These are phyloP conservation scores for Neocallimastix lanati DNA, from an alignment of 192 early-diverging fungal species.

Conservation along the genomic window DNA sequence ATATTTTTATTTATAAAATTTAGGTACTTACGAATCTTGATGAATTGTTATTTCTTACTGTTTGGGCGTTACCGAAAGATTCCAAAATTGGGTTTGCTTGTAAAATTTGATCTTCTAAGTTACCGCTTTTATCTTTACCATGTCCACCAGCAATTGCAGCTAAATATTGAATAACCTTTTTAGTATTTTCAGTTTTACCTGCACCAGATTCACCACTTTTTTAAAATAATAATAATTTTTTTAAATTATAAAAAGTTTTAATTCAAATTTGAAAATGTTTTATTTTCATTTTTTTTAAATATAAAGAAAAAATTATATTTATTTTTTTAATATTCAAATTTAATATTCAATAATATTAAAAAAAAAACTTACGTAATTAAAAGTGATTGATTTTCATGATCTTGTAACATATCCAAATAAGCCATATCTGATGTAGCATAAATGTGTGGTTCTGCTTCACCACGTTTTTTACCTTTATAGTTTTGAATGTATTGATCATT, in stretches of 20 bases:
- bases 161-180: slow-evolving; percentile 96
- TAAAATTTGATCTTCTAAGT: slow-evolving; percentile 79
- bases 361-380: slow-evolving; percentile 96
- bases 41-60: slow-evolving; percentile 96
- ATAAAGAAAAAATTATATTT: too few relatives aligned
- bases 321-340: too few relatives aligned
- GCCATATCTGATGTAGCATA: slow-evolving; percentile 82
- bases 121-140: slow-evolving; percentile 12
- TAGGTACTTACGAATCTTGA: slow-evolving; percentile 86
- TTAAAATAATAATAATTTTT: too few relatives aligned
- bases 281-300: too few relatives aligned
- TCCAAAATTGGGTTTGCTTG: slow-evolving; percentile 95
- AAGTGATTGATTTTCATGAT: slow-evolving; percentile 89
- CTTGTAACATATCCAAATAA: slow-evolving; percentile 86
- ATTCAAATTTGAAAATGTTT: too few relatives aligned
- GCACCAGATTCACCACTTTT: slow-evolving; percentile 97
- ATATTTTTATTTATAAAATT: too few relatives aligned
- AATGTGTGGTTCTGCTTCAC: slow-evolving; percentile 69
- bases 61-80: slow-evolving; percentile 96
- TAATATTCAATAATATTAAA: too few relatives aligned
- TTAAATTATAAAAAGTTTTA: too few relatives aligned
- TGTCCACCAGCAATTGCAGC: slow-evolving; percentile 61
- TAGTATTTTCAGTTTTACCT: slow-evolving; percentile 99
- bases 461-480: slow-evolving; percentile 52
- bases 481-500: slow-evolving; percentile 48